phyloP scores from a whole-genome alignment of 805 yeast genomes.

The Candida krabiensis region DNA sequence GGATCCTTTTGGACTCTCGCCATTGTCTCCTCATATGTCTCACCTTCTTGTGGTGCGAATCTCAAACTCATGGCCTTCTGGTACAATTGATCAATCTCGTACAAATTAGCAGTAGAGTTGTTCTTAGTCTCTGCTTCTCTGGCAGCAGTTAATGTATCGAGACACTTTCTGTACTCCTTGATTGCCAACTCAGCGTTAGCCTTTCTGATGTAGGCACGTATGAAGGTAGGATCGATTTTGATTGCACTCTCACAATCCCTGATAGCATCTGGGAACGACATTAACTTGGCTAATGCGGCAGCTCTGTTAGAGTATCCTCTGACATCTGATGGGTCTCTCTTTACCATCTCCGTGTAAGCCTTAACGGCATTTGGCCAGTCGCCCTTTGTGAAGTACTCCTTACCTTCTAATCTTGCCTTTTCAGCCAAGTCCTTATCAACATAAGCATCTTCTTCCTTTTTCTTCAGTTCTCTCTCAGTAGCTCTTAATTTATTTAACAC shows the following conservation, averaged over 20 bases:
- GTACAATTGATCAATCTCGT: constrained; percentile 81
- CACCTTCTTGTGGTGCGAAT: constrained; percentile 80
- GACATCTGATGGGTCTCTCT: constrained; percentile 95
- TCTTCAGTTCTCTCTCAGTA: constrained; percentile 83
- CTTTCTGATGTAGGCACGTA: constrained; percentile 95
- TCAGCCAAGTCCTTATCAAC: constrained; percentile 92
- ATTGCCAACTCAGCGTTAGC: constrained; percentile 92
- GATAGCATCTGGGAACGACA: constrained; percentile 97
- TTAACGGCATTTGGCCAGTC: constrained; percentile 98
- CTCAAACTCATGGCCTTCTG: constrained; percentile 77
- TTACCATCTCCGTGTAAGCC: constrained; percentile 92
- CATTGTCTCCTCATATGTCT: constrained; percentile 92
- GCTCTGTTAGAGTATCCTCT: constrained; percentile 98
- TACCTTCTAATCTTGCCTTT: constrained; percentile 91
- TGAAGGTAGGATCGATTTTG: constrained; percentile 79
- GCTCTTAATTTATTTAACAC: constrained; percentile 82
- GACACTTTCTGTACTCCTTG: constrained; percentile 78
- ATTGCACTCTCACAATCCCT: constrained; percentile 90
- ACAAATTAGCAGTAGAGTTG: constrained; percentile 51
- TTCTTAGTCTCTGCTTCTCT: constrained; percentile 69
- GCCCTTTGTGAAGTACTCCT: constrained; percentile 80
- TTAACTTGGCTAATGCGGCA: constrained; percentile 89
- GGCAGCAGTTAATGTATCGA: constrained; percentile 79
- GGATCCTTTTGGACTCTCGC: constrained; percentile 91
- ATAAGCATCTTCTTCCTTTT: constrained; percentile 73